These are phyloP conservation scores for Dujonia santamariae DNA, from an alignment of 1,139 yeast species.

Conservation along the genomic window DNA sequence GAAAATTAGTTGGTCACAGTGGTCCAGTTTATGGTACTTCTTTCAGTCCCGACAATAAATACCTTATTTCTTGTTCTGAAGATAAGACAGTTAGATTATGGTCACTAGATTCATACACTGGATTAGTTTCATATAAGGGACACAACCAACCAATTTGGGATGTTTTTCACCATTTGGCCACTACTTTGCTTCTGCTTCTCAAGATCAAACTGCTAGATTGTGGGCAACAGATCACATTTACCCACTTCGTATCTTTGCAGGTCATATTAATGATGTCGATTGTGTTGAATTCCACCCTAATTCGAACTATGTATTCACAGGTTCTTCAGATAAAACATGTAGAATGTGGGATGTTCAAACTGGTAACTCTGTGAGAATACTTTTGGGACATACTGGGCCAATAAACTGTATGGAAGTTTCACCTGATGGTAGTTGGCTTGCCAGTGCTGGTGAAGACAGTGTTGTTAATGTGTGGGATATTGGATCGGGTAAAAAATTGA, in stretches of 20 bases:
- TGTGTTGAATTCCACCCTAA: constrained; percentile 95
- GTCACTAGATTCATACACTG: constrained; percentile 89
- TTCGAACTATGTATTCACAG: constrained; percentile 89
- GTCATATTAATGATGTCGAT: constrained; percentile 95
- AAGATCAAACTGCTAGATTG: constrained; percentile 93
- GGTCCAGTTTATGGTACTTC: constrained; percentile 92
- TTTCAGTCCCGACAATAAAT: constrained; percentile 87
- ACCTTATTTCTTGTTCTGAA: constrained; percentile 79
- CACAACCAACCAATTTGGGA: constrained; percentile 99
- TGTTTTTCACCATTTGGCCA: constrained; percentile 96
- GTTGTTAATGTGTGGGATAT: constrained; percentile 91
- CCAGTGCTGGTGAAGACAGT: constrained; percentile 93
- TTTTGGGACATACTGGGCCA: constrained; percentile 90
- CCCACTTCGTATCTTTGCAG: constrained; percentile 94
- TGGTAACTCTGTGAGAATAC: constrained; percentile 90
- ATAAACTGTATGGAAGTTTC: constrained; percentile 83
- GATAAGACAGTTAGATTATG: constrained; percentile 91
- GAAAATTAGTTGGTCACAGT: constrained; percentile 85
- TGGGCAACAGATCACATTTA: constrained; percentile 99
- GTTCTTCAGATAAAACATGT: constrained; percentile 92
- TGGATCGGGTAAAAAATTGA: constrained; percentile 84
- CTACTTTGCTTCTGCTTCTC: constrained; percentile 95
- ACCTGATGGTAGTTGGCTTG: constrained; percentile 96
- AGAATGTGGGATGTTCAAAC: constrained; percentile 96
- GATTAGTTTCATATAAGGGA: constrained; percentile 91